Evolutionary conservation across 176 grass and related monocot genomes (phyloP).

Genomic region (Cenchrus purpureus): DNA sequence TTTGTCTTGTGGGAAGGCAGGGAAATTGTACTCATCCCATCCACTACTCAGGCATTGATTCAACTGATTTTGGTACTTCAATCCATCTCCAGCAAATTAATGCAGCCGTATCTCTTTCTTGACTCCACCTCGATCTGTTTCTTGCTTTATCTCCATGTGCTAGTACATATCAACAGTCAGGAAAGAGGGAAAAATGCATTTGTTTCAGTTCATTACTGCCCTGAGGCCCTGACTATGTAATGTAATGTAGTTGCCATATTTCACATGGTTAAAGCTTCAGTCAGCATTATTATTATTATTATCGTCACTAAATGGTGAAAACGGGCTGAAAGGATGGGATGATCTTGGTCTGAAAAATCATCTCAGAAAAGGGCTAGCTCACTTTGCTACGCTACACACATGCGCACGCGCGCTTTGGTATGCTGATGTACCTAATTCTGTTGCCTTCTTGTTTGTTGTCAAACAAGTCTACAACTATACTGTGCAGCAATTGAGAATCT

Average conservation of each 20-base stretch:
- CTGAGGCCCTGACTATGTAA: neutral
- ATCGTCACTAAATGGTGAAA: neutral
- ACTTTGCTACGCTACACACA: neutral
- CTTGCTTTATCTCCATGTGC: neutral
- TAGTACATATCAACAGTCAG: neutral
- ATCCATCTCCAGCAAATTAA: neutral
- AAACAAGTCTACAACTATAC: neutral
- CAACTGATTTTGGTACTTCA: neutral
- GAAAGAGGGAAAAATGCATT: neutral
- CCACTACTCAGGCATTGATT: neutral
- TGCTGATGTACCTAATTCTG: neutral
- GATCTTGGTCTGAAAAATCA: neutral
- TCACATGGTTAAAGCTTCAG: neutral
- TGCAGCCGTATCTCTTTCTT: neutral
- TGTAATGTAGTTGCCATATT: neutral
- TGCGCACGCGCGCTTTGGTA: neutral
- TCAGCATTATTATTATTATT: neutral
- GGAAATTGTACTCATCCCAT: neutral
- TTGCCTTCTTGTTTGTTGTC: neutral
- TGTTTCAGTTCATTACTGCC: neutral
- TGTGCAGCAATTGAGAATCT: neutral
- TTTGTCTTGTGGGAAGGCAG: too few relatives aligned
- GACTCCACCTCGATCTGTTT: neutral
- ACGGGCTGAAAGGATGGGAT: too few relatives aligned
- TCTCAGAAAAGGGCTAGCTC: neutral